These are phyloP conservation scores for Colletotrichum sp. DNA, from an alignment of 2,329 filamentous ascomycete genomes.

Conservation along the genomic window DNA sequence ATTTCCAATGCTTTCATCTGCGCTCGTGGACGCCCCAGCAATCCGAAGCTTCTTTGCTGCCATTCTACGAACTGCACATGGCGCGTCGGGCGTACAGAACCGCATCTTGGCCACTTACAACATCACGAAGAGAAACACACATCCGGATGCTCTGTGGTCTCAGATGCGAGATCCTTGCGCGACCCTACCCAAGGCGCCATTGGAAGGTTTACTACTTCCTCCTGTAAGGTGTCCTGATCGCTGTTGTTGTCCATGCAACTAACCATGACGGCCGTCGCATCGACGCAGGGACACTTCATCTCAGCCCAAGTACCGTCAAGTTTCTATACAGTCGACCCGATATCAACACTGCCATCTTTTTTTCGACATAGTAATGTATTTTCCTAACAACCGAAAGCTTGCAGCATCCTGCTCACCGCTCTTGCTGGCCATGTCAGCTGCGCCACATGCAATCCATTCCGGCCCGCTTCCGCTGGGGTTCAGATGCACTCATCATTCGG, in stretches of 20 bases:
- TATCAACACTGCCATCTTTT: neutral
- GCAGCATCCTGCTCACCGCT: constrained; percentile 17
- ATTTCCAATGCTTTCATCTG: neutral
- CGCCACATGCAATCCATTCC: constrained; percentile 11
- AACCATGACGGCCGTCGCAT: neutral
- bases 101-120: neutral
- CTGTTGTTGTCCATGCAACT: neutral
- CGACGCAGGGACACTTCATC: neutral
- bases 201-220: neutral
- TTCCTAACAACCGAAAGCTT: neutral
- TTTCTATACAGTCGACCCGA: neutral
- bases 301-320: neutral
- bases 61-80: neutral
- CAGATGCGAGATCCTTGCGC: constrained; percentile 8
- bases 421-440: constrained; percentile 8
- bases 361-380: neutral
- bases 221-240: neutral
- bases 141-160: neutral
- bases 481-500: neutral
- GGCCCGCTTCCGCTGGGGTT: constrained; percentile 12
- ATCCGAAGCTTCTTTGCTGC: neutral
- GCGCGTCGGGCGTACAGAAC: neutral
- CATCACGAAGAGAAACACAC: neutral
- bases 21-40: neutral
- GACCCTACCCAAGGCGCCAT: neutral